Conservation (phyloP, 2,329 filamentous ascomycete genomes). For the Calonectria pseudoreteaudii region DNA sequence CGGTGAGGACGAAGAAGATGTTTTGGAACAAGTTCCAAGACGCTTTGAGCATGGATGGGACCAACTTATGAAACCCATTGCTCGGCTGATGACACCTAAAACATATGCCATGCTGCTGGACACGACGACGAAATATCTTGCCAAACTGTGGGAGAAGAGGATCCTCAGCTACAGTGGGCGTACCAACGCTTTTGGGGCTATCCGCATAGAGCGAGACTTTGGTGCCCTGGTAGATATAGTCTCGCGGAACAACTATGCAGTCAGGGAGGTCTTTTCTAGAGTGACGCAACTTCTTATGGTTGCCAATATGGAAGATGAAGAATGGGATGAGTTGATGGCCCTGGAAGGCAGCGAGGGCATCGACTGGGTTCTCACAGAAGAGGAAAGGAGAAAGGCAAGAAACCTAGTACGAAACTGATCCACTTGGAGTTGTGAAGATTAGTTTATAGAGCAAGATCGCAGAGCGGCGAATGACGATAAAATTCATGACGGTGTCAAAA, state of each 20-base stretch:
- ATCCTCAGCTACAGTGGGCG: constrained; percentile 84
- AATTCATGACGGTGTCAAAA: neutral
- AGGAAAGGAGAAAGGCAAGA: constrained; percentile 80
- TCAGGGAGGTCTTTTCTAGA: constrained; percentile 81
- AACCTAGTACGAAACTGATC: constrained; percentile 66
- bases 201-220: constrained; percentile 87
- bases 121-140: constrained; percentile 79
- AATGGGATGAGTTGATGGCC: constrained; percentile 82
- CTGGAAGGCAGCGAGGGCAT: constrained; percentile 71
- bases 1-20: constrained; percentile 64
- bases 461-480: constrained; percentile 28
- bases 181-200: constrained; percentile 84
- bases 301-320: constrained; percentile 94
- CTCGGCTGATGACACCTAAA: constrained; percentile 82
- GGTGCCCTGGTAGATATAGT: constrained; percentile 78
- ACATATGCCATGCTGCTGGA: constrained; percentile 83
- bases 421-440: constrained; percentile 8
- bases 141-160: constrained; percentile 86
- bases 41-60: constrained; percentile 91
- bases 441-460: constrained; percentile 19
- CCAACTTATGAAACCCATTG: constrained; percentile 84
- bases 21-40: constrained; percentile 77
- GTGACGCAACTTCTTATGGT: constrained; percentile 86
- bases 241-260: constrained; percentile 77
- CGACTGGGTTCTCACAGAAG: constrained; percentile 76